Conservation (phyloP, 2,329 filamentous ascomycete genomes). For the Fusarium nelsonii region DNA sequence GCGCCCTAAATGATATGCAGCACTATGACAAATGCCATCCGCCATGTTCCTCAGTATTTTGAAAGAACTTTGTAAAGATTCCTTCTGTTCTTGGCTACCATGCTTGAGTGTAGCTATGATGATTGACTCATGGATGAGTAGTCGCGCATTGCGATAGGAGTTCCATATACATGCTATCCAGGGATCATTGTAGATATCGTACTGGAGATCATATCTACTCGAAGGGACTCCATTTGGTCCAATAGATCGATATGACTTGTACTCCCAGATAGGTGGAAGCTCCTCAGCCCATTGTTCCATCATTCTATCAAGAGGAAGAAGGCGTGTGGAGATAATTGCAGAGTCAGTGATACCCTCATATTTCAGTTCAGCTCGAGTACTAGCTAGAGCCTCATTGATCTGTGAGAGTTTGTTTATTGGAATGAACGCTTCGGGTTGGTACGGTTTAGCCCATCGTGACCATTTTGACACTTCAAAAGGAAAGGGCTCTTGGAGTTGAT, state of each 20-base stretch:
- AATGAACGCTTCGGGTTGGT: not conserved
- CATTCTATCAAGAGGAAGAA: constrained; percentile 29
- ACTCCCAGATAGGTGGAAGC: constrained; percentile 18
- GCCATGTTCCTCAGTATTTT: constrained; percentile 26
- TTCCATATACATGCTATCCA: constrained; percentile 44
- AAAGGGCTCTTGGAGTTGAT: constrained; percentile 42
- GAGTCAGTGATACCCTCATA: constrained; percentile 21
- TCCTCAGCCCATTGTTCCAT: constrained; percentile 16
- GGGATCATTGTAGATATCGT: constrained; percentile 30
- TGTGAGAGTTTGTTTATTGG: constrained; percentile 27
- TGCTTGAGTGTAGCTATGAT: constrained; percentile 29
- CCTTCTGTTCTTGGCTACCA: constrained; percentile 14
- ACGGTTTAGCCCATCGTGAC: constrained; percentile 34
- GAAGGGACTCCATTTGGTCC: constrained; percentile 13
- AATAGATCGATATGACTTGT: constrained; percentile 27
- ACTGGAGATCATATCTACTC: constrained; percentile 17
- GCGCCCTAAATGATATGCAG: constrained; percentile 35
- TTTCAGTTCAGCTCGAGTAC: constrained; percentile 28
- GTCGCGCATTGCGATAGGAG: constrained; percentile 35
- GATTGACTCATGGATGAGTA: constrained; percentile 40
- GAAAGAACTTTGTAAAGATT: constrained; percentile 14
- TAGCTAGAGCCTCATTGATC: constrained; percentile 30
- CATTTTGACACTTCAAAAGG: constrained; percentile 36
- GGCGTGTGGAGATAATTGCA: constrained; percentile 2
- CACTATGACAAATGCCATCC: constrained; percentile 36